Evolutionary conservation across 2,329 filamentous ascomycete species (phyloP), one percentile per base, ranked within the genome.

Genomic region (Aspergillus brasiliensis): DNA sequence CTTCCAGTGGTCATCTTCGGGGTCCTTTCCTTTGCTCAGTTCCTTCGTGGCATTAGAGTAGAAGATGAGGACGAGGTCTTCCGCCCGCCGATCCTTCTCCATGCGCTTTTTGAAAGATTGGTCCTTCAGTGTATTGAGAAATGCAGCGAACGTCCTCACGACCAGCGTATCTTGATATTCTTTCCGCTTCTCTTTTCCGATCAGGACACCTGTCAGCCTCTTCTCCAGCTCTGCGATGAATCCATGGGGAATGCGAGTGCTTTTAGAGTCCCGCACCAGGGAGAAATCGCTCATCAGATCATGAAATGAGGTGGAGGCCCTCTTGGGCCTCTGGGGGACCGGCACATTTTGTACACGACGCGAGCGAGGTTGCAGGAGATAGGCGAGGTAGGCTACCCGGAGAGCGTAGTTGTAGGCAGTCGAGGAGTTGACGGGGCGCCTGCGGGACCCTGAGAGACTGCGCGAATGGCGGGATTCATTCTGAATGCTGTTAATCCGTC

Each of bases 21-120:
- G 83, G 0, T 85, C 77, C 75, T 91, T 91, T 56, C 89, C 85
- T 74, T 91, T 91, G 75, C 90, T 88, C 70, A 97, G 84, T 62
- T 96, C 93, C 75, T 96, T 96, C 48, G 92, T 96, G 6, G 95
- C 93, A 64, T 91, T 90, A 1, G 93, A 96, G 78, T 96, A 98
- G 82, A 99, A 98, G 65, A 98, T 97, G 67, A 99, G 83, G 54
- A 99, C 87, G 54, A 98, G 80, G 64, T 96, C 93, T 77, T 99
- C 95, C 21, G 96, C 89, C 71, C 94, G 89, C 63, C 94, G 86
- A 75, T 97, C 94, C 78, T 96, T 96, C 72, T 97, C 92, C 81
- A 97, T 92, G 60, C 88, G 89, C 79, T 92, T 96, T 67, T 91
- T 89, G 72, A 97, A 97, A 48, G 86, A 88, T 62, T 88, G 88